Evolutionary conservation across 331 rosid species (phyloP).

Genomic region (Rosa hybrid): DNA sequence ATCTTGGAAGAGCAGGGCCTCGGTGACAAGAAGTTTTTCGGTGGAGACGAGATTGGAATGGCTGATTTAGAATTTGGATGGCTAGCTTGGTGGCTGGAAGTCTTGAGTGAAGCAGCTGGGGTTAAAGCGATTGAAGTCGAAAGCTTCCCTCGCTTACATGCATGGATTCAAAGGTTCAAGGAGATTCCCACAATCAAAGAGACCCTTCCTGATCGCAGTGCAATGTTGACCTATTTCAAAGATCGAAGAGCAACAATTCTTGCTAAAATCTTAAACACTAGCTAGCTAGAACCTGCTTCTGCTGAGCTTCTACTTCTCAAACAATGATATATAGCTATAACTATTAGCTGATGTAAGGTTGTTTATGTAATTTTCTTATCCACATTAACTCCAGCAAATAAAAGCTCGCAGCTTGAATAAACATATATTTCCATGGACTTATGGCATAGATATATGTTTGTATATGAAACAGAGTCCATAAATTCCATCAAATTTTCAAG

Average conservation of each 20-base stretch:
- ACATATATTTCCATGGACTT: no score
- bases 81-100: slow-evolving; percentile 15
- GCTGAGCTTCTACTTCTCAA: not conserved
- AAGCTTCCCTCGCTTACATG: slow-evolving; percentile 23
- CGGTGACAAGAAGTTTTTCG: slow-evolving; percentile 18
- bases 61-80: slow-evolving; percentile 24
- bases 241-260: not conserved
- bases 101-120: slow-evolving; percentile 14
- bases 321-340: not conserved
- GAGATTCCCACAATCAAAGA: slow-evolving; percentile 16
- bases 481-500: no score
- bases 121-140: slow-evolving; percentile 16
- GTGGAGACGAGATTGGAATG: slow-evolving; percentile 16
- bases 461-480: no score
- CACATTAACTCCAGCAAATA: not conserved
- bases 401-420: no score
- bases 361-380: not conserved
- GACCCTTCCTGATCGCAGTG: slow-evolving; percentile 12
- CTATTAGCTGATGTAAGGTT: not conserved
- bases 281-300: not conserved
- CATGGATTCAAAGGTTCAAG: slow-evolving; percentile 29
- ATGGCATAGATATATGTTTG: no score
- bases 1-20: slow-evolving; percentile 28
- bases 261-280: not conserved
- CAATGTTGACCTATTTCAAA: slow-evolving; percentile 15